Conservation (phyloP, 331 rosid species). For the Ulmus americana region DNA sequence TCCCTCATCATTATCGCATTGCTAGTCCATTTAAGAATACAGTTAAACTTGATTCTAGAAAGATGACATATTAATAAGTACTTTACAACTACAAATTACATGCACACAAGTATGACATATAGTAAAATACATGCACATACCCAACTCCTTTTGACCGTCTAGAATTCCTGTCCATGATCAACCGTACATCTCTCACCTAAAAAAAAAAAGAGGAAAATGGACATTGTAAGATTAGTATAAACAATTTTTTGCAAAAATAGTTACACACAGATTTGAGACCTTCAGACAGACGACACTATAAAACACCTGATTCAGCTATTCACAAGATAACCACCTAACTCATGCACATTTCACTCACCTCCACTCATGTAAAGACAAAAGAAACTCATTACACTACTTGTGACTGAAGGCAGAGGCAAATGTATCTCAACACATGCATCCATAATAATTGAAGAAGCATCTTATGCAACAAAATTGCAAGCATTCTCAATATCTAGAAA, state of each 20-base stretch:
- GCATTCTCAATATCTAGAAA: conserved; percentile 2
- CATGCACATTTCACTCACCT: conserved; percentile 38
- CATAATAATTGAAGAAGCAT: conserved; percentile 18
- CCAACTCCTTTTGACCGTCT: conserved; percentile 99
- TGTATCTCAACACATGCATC: conserved; percentile 34
- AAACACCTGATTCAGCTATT: conserved; percentile 24
- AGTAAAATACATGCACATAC: conserved; percentile 49
- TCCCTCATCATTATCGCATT: conserved; percentile 98
- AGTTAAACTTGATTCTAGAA: conserved; percentile 71
- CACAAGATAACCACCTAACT: conserved; percentile 25
- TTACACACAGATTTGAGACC: conserved; percentile 9
- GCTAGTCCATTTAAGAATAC: conserved; percentile 98
- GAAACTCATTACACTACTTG: conserved; percentile 33
- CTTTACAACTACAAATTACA: conserved; percentile 43
- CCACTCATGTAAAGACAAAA: conserved; percentile 35
- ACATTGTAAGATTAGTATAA: neutral
- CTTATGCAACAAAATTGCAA: conserved; percentile 23
- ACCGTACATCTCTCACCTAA: conserved; percentile 98
- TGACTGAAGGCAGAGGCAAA: conserved; percentile 51
- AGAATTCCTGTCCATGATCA: conserved; percentile 98
- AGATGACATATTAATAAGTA: conserved; percentile 41
- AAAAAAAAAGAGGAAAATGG: conserved; percentile 12
- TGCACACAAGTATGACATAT: conserved; percentile 25
- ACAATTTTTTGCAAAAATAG: neutral
- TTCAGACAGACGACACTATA: conserved; percentile 18